These are phyloP conservation scores for Delitschia confertaspora DNA, from an alignment of 495 filamentous ascomycete species.

Conservation along the genomic window DNA sequence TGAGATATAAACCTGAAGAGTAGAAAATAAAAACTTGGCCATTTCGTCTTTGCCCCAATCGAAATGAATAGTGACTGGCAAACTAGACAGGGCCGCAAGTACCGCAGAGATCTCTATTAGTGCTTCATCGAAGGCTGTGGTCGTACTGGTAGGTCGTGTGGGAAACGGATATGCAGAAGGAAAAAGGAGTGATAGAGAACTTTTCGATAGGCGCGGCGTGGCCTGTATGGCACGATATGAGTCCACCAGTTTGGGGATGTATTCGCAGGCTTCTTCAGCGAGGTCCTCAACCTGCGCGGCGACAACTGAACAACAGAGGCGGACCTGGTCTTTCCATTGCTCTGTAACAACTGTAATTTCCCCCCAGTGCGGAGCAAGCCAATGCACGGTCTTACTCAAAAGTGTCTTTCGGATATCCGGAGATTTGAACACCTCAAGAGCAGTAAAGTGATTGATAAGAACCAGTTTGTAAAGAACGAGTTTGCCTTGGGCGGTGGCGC, in stretches of 20 bases:
- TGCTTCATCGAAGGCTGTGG: constrained; percentile 71
- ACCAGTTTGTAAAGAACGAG: constrained; percentile 89
- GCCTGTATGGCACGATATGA: constrained; percentile 73
- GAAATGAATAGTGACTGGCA: constrained; percentile 56
- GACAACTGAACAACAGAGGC: constrained; percentile 82
- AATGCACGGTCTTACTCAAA: constrained; percentile 73
- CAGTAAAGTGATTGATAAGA: constrained; percentile 81
- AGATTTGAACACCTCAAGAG: constrained; percentile 66
- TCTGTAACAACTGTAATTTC: constrained; percentile 59
- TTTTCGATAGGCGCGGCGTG: constrained; percentile 53
- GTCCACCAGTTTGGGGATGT: constrained; percentile 82
- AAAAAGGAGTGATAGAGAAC: constrained; percentile 74
- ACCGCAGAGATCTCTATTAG: constrained; percentile 83
- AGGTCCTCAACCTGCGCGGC: constrained; percentile 71
- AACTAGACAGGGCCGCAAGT: constrained; percentile 68
- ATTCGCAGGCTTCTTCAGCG: constrained; percentile 71
- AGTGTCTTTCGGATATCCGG: constrained; percentile 64
- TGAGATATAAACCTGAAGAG: constrained; percentile 75
- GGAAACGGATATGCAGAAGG: constrained; percentile 88
- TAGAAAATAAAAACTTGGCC: constrained; percentile 61
- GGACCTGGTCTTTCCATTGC: constrained; percentile 88
- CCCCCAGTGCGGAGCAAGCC: constrained; percentile 95
- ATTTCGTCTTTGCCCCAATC: constrained; percentile 69
- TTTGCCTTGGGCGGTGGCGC: constrained; percentile 79
- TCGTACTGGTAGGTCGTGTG: constrained; percentile 52